These are phyloP conservation scores for Ophiostoma populinum DNA, from an alignment of 2,329 filamentous ascomycete species.

Conservation along the genomic window DNA sequence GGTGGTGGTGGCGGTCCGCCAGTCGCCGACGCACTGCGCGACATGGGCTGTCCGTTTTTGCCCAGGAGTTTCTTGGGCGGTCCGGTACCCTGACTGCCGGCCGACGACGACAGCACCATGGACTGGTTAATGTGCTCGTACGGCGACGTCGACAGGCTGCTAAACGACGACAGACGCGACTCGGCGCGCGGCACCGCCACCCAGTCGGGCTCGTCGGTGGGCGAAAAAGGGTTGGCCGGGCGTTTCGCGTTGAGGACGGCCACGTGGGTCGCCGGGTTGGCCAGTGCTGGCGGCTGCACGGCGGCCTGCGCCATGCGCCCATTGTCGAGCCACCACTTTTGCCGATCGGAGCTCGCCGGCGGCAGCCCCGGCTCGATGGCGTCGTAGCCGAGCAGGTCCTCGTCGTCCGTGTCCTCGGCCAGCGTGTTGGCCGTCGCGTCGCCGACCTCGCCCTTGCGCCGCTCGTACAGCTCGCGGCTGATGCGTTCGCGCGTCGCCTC, in stretches of 20 bases:
- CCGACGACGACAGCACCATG: slow-evolving; percentile 25
- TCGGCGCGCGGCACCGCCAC: slow-evolving; percentile 42
- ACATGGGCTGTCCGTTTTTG: slow-evolving; percentile 17
- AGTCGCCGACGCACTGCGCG: slow-evolving; percentile 1
- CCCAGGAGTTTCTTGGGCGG: slow-evolving; percentile 19
- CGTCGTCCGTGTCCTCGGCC: slow-evolving; percentile 49
- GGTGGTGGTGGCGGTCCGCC: slow-evolving; percentile 3
- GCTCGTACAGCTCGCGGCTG: slow-evolving; percentile 56
- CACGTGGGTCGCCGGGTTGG: slow-evolving; percentile 28
- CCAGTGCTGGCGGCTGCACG: slow-evolving; percentile 42
- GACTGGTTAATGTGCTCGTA: slow-evolving; percentile 41
- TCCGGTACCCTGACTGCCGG: slow-evolving; percentile 20
- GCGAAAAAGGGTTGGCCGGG: slow-evolving; percentile 65
- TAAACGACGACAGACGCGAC: slow-evolving; percentile 34
- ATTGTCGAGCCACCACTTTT: slow-evolving; percentile 55
- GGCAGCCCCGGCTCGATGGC: slow-evolving; percentile 64
- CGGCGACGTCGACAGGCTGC: slow-evolving; percentile 40
- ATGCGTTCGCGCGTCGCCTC: slow-evolving; percentile 56
- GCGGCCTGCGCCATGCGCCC: slow-evolving; percentile 59
- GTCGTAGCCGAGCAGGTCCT: slow-evolving; percentile 67
- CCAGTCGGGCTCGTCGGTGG: slow-evolving; percentile 69
- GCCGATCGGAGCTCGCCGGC: slow-evolving; percentile 48
- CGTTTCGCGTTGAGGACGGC: slow-evolving; percentile 55
- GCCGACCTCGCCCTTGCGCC: slow-evolving; percentile 49
- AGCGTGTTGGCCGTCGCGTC: slow-evolving; percentile 39